Evolutionary conservation across 1,139 yeast genomes (phyloP).

Genomic region (Citeromyces hawaiiensis): DNA sequence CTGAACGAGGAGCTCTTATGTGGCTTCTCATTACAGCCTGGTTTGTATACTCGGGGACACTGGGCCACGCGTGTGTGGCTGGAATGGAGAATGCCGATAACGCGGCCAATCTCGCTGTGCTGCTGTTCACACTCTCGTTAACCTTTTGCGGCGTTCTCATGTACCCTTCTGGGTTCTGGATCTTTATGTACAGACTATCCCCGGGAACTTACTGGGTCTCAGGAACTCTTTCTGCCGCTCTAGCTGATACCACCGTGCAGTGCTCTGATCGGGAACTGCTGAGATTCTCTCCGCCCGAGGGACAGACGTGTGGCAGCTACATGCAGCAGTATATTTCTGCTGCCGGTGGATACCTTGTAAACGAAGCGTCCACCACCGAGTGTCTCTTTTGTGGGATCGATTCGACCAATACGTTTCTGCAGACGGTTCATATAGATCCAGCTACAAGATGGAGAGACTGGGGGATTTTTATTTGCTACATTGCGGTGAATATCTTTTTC

Average conservation of each 20-base stretch:
- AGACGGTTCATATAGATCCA: slow-evolving; percentile 25
- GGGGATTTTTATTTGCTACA: slow-evolving; percentile 42
- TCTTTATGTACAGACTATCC: slow-evolving; percentile 48
- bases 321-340: slow-evolving; percentile 27
- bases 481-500: slow-evolving; percentile 35
- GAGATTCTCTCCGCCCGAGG: slow-evolving; percentile 28
- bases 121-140: slow-evolving; percentile 55
- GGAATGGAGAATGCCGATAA: slow-evolving; percentile 53
- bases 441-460: slow-evolving; percentile 54
- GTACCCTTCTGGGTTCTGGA: slow-evolving; percentile 47
- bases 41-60: slow-evolving; percentile 45
- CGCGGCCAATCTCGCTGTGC: slow-evolving; percentile 56
- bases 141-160: slow-evolving; percentile 79
- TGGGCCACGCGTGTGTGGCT: slow-evolving; percentile 54
- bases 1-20: slow-evolving; percentile 52
- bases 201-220: slow-evolving; percentile 50
- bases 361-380: slow-evolving; percentile 24
- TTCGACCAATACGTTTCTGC: slow-evolving; percentile 37
- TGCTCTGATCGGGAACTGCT: slow-evolving; percentile 36
- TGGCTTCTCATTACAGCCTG: slow-evolving; percentile 46
- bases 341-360: slow-evolving; percentile 43
- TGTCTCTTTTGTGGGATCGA: slow-evolving; percentile 41
- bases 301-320: slow-evolving; percentile 39
- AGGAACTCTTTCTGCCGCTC: slow-evolving; percentile 35
- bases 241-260: slow-evolving; percentile 31